Evolutionary conservation across 2,329 filamentous ascomycete genomes (phyloP), one percentile per base, ranked within the genome.

Genomic region (Pyrenophora teres): DNA sequence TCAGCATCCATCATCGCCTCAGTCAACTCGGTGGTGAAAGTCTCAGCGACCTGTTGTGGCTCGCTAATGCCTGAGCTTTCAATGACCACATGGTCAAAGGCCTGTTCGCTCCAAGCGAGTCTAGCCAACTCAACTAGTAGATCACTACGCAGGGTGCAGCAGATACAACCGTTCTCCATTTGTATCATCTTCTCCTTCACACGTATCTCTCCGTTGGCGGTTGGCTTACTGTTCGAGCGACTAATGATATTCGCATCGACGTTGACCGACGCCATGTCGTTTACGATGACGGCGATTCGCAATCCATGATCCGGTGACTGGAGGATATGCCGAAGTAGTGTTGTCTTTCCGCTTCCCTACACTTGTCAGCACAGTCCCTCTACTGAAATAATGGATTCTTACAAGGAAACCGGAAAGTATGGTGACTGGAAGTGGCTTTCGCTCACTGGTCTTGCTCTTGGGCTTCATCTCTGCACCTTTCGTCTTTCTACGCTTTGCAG

Each of bases 61-160:
- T 89, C 86, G 59, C 86, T 89, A 56, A 90, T 88, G 0, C 87
- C 86, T 2, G 82, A 87, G 64, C 85, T 88, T 69, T 90, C 87
- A 36, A 89, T 87, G 33, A 89, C 77, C 21, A 90, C 83, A 67
- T 90, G 90, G 67, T 90, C 86, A 32, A 90, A 86, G 42, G 81
- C 76, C 15, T 83, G 80, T 1, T 84, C 57, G 32, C 61, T 78
- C 63, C 86, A 81, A 0, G 86, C 80, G 1, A 90, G 76, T 0
- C 80, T 80, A 0, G 87, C 86, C 0, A 90, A 80, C 66, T 90
- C 87, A 52, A 87, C 83, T 0, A 91, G 79, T 1, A 90, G 73
- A 49, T 90, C 87, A 1, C 87, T 87, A 3, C 88, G 83, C 0
- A 90, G 77, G 0, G 87, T 90, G 62, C 88, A 91, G 76, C 87